Conservation (phyloP, 2,329 filamentous ascomycete species). For the Xylariaceae sp. region DNA sequence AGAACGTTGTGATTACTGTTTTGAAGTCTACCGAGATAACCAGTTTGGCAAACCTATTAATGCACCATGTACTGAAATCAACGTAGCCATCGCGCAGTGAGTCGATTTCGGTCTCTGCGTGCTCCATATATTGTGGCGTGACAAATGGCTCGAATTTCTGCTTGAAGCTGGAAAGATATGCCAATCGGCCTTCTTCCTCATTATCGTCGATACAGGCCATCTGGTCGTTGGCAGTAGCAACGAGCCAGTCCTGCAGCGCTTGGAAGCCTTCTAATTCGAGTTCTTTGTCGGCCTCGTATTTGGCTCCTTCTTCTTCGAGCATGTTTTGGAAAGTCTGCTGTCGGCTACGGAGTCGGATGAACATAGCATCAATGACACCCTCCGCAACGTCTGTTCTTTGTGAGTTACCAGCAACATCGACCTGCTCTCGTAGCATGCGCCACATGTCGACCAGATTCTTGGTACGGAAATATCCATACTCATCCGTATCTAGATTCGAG, state of each 20-base stretch:
- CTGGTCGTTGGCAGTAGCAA: constrained; percentile 97
- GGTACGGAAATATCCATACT: constrained; percentile 89
- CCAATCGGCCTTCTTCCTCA: constrained; percentile 73
- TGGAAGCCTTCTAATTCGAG: constrained; percentile 72
- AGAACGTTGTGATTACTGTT: constrained; percentile 83
- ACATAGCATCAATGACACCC: constrained; percentile 96
- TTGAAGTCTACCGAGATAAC: constrained; percentile 92
- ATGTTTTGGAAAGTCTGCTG: constrained; percentile 88
- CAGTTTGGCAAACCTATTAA: constrained; percentile 82
- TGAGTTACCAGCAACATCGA: constrained; percentile 82
- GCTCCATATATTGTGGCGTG: constrained; percentile 78
- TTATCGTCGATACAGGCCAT: constrained; percentile 97
- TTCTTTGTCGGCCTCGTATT: constrained; percentile 66
- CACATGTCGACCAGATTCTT: constrained; percentile 93
- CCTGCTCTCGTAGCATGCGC: constrained; percentile 95
- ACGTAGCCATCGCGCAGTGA: constrained; percentile 88
- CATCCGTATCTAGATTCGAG: constrained; percentile 80
- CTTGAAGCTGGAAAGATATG: constrained; percentile 86
- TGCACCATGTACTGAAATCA: constrained; percentile 91
- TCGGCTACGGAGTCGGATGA: constrained; percentile 79
- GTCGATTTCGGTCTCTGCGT: constrained; percentile 74
- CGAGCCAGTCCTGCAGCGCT: constrained; percentile 90
- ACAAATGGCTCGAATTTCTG: constrained; percentile 83
- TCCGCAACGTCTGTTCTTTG: constrained; percentile 89
- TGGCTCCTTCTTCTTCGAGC: constrained; percentile 81